Base-by-base conservation (phyloP, 1,139 yeast species). In the Diutina scorzettiae region DNA sequence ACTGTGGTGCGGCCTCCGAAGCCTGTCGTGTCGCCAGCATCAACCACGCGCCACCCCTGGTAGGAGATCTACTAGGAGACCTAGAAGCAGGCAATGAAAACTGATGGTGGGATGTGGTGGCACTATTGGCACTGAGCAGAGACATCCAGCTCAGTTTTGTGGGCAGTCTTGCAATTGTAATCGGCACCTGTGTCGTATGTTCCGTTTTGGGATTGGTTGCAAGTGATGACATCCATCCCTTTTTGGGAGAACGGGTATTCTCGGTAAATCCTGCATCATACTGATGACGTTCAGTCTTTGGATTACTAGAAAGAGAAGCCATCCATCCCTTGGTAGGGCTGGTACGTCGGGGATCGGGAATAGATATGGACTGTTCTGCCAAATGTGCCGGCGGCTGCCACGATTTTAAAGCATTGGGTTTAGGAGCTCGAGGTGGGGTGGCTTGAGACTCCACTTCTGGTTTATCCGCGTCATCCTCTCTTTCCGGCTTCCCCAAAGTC, bases 121-220 rank as follows among this genome's bases (percentile, higher is more conserved):
- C 37, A 19, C 37, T 32, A 21, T 32, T 32, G 3, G 24, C 21
- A n/a, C 25, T 32, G 3, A 32, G 24, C 37, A 32, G 37, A 9
- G 37, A 20, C 37, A 32, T 32, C 37, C 37, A 32, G 12, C 37
- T 32, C 37, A 32, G 37, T n/a, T 32, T 32, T 5, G 24, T 19
- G 1, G 37, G 37, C 9, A 21, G 21, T 11, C 21, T 20, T 9
- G 20, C 21, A 9, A 25, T 24, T 20, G 37, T 19, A 11, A 21
- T 19, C 20, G 37, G 14, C 17, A 32, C 24, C n/a, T 19, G 37
- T 8, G 21, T 21, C n/a, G 20, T 17, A 12, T 25, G 24, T 21
- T 32, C 37, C 9, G 37, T 32, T 11, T 32, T 34, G 19, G 27
- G 6, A 14, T 34, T 34, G 18, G 28, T 20, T n/a, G 25, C 18